Evolutionary conservation across 257 asterid species (phyloP), one percentile per base, ranked within the genome.

Genomic region (Nyctanthes arbortristis): DNA sequence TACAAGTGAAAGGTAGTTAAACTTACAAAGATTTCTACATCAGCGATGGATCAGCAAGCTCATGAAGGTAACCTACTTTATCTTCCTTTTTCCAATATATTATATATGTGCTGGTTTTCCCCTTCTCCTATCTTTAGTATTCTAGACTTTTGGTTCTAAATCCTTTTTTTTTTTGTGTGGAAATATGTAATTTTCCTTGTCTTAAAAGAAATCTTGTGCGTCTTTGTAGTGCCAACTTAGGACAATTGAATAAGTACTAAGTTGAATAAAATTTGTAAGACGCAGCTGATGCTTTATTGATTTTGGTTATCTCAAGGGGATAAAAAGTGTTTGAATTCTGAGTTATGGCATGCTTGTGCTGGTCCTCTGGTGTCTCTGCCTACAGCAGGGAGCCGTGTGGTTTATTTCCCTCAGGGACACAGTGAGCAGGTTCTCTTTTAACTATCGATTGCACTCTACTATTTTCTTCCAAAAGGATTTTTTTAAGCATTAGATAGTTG

Each of bases 281-380:
- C 5, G 16, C 49, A 14, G 49, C 20, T 85, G 76, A 55, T 75
- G 75, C 40, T 61, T 79, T 27, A 10, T 77, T 71, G 65, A 49
- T 75, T 56, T 56, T 80, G 63, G 71, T 45, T 60, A 35, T 47
- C 87, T 86, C 59, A 77, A 88, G 96, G 88, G 80, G 98, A 86
- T 85, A 93, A 90, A 83, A 89, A 88, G 80, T 89, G 96, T 69
- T 83, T 87, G 85, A 93, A 93, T 79, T 87, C 98, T 4, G 98
- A 93, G 87, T 91, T 93, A 40, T 93, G 98, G 98, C 98, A 93
- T 82, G 98, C 98, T 27, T 93, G 98, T 84, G 98, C 98, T 70
- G 98, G 98, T 60, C 98, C 98, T 68, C 73, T 93, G 75, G 98
- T 93, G 75, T 93, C 96, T 11, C 80, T 93, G 72, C 98, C 98